Conservation (phyloP, 2,329 filamentous ascomycete genomes). For the Thelonectria rubi region DNA sequence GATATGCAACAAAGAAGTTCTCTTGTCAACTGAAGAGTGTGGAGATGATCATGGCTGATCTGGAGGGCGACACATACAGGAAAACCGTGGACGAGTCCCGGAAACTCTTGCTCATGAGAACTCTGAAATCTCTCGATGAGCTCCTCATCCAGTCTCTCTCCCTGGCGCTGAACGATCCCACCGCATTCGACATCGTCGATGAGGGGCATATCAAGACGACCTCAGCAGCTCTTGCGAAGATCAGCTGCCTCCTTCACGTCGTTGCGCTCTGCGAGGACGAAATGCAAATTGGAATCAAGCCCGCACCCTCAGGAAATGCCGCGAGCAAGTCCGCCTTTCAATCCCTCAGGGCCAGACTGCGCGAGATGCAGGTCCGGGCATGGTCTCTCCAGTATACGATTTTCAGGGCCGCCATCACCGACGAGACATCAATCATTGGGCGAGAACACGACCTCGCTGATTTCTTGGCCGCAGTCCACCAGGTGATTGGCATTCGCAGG, state of each 20-base stretch:
- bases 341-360: constrained; percentile 70
- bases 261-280: constrained; percentile 86
- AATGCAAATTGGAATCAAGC: constrained; percentile 77
- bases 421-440: constrained; percentile 68
- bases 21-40: constrained; percentile 88
- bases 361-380: constrained; percentile 85
- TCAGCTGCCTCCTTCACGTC: constrained; percentile 80
- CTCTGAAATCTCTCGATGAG: constrained; percentile 82
- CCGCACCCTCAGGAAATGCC: constrained; percentile 66
- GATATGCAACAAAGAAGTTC: constrained; percentile 86
- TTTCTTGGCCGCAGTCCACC: constrained; percentile 83
- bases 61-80: constrained; percentile 70
- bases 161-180: constrained; percentile 71
- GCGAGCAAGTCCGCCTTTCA: constrained; percentile 65
- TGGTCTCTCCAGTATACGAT: constrained; percentile 90
- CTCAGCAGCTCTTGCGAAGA: constrained; percentile 73
- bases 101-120: constrained; percentile 76
- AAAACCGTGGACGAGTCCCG: constrained; percentile 69
- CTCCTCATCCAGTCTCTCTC: constrained; percentile 76
- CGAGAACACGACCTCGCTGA: constrained; percentile 79
- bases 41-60: constrained; percentile 76
- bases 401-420: constrained; percentile 79
- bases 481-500: constrained; percentile 82
- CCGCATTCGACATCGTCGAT: constrained; percentile 85
- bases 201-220: constrained; percentile 79